These are phyloP conservation scores for Magnaporthales sp. DNA, from an alignment of 2,329 filamentous ascomycete species.

Conservation along the genomic window DNA sequence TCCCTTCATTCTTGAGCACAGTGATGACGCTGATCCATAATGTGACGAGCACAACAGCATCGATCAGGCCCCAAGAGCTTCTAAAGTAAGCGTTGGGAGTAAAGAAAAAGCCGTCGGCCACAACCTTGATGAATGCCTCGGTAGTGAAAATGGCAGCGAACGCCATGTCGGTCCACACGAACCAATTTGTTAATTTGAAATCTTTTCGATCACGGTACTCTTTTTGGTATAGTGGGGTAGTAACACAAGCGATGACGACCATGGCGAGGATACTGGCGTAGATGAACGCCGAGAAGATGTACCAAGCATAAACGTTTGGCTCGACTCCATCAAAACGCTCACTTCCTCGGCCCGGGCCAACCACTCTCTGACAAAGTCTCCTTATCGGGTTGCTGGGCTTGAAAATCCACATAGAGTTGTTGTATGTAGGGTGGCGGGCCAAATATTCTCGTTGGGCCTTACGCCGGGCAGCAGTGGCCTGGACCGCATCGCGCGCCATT, in stretches of 20 bases:
- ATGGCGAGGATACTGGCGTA: slow-evolving; percentile 93
- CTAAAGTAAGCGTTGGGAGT: slow-evolving; percentile 96
- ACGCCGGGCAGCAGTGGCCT: slow-evolving; percentile 72
- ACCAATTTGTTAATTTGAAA: slow-evolving; percentile 71
- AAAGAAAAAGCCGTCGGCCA: slow-evolving; percentile 93
- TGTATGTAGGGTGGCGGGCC: slow-evolving; percentile 78
- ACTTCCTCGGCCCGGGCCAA: slow-evolving; percentile 80
- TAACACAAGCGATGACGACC: slow-evolving; percentile 93
- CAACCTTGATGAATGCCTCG: slow-evolving; percentile 83
- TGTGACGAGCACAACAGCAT: slow-evolving; percentile 82
- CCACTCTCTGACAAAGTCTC: slow-evolving; percentile 76
- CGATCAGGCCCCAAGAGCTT: slow-evolving; percentile 94
- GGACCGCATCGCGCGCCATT: slow-evolving; percentile 86
- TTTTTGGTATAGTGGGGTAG: slow-evolving; percentile 89
- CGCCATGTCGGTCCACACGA: slow-evolving; percentile 84
- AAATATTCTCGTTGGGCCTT: slow-evolving; percentile 88
- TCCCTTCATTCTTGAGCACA: slow-evolving; percentile 70
- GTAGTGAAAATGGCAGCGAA: slow-evolving; percentile 82
- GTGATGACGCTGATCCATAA: slow-evolving; percentile 93
- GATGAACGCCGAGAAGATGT: slow-evolving; percentile 84
- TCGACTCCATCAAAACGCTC: slow-evolving; percentile 85
- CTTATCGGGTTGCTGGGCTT: slow-evolving; percentile 68
- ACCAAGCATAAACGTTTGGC: slow-evolving; percentile 86
- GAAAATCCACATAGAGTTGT: slow-evolving; percentile 86
- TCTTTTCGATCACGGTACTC: slow-evolving; percentile 60